A percentile compares a stretch with the other conserved stretches of the same genome.
Conservation (phyloP, 768 basidiomycete species). For the Boletus sp. region DNA sequence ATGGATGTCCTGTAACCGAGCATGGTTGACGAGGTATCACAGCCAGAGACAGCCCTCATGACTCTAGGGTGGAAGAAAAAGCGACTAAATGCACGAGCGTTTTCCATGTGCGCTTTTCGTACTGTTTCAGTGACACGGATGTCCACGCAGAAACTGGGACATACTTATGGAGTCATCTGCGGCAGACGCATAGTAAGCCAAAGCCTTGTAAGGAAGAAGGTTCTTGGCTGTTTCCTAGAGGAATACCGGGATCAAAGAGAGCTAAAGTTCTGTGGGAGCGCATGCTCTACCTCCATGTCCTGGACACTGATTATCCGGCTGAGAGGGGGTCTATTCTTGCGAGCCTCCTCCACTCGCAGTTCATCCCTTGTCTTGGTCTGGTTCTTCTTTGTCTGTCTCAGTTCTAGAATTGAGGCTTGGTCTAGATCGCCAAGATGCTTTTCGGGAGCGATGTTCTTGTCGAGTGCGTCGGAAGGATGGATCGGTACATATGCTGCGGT, state of each 20-base stretch:
- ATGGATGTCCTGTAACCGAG: conserved; percentile 69
- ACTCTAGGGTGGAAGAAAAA: conserved; percentile 88
- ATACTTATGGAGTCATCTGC: conserved; percentile 81
- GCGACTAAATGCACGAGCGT: conserved; percentile 74
- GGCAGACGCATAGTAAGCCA: conserved; percentile 83
- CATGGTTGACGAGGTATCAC: conserved; percentile 69
- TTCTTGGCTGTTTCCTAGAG: conserved; percentile 64
- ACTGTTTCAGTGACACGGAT: conserved; percentile 12
- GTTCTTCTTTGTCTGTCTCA: conserved; percentile 38
- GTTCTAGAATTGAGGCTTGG: conserved; percentile 36
- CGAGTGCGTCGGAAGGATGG: conserved; percentile 79
- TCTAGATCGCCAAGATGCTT: conserved; percentile 73
- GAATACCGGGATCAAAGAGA: not conserved
- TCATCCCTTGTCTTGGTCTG: conserved; percentile 65
- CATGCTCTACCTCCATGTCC: conserved; percentile 70
- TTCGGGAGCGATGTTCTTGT: conserved; percentile 62
- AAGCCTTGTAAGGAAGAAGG: conserved; percentile 68
- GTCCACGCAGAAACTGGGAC: conserved; percentile 24
- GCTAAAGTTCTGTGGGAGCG: not conserved
- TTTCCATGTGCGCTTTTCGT: conserved; percentile 56
- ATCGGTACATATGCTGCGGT: conserved; percentile 74
- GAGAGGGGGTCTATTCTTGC: conserved; percentile 60
- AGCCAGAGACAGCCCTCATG: conserved; percentile 59
- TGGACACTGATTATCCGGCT: conserved; percentile 66
- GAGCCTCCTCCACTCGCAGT: conserved; percentile 59